Evolutionary conservation across 371 early-diverging fungal species (phyloP).

Genomic region (Mortierella sp.): DNA sequence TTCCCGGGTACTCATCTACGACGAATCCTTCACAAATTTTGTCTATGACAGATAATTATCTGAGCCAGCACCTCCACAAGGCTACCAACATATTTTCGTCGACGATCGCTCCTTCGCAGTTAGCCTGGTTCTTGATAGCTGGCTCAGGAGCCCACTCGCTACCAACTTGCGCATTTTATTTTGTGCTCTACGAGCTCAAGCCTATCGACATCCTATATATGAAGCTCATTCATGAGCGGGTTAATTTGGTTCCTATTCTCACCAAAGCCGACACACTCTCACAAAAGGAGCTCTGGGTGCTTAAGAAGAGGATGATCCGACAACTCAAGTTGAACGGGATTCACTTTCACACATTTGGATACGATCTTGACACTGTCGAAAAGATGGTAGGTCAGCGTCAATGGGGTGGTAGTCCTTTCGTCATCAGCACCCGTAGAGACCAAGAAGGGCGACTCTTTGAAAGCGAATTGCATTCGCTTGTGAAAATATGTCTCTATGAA

Average conservation of each 20-base stretch:
- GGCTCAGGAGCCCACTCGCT: constrained; percentile 38
- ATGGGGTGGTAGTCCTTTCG: constrained; percentile 45
- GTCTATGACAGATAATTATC: constrained; percentile 37
- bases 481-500: constrained; percentile 37
- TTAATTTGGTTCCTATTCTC: constrained; percentile 44
- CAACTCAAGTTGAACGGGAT: constrained; percentile 47
- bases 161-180: constrained; percentile 51
- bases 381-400: constrained; percentile 31
- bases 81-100: constrained; percentile 37
- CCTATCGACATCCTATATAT: constrained; percentile 52
- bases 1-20: constrained; percentile 51
- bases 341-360: constrained; percentile 42
- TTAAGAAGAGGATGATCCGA: constrained; percentile 45
- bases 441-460: constrained; percentile 19
- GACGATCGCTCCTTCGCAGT: constrained; percentile 24
- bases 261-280: constrained; percentile 47
- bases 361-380: constrained; percentile 23
- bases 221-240: constrained; percentile 50
- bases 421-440: constrained; percentile 33
- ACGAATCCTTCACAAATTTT: constrained; percentile 33
- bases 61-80: constrained; percentile 34
- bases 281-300: constrained; percentile 35
- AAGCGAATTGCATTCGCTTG: constrained; percentile 35
- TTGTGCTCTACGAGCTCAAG: constrained; percentile 54
- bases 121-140: constrained; percentile 53